These are phyloP conservation scores for Cladorrhinum sp. DNA, from an alignment of 2,329 filamentous ascomycete genomes.

Conservation along the genomic window DNA sequence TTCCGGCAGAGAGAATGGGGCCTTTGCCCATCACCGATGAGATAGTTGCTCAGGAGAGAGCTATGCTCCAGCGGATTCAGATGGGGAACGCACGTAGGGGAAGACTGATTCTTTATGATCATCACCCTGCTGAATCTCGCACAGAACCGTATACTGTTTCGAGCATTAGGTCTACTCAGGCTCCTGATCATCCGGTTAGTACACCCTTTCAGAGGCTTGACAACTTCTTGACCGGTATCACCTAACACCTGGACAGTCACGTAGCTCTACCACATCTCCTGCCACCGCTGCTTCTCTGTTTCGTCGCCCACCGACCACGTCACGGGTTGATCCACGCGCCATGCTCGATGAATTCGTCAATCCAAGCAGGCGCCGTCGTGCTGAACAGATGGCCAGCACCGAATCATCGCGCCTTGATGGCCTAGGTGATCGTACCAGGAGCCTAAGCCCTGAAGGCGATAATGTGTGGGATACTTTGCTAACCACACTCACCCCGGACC, in stretches of 20 bases:
- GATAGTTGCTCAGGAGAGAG: background rate
- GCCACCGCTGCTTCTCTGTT: background rate
- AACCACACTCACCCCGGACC: slow-evolving; percentile 76
- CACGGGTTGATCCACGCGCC: background rate
- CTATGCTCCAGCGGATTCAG: background rate
- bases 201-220: background rate
- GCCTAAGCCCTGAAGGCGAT: slow-evolving; percentile 68
- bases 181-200: slow-evolving; percentile 17
- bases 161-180: slow-evolving; percentile 23
- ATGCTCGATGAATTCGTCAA: background rate
- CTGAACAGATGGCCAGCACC: slow-evolving; percentile 7
- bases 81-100: background rate
- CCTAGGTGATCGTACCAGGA: slow-evolving; percentile 79
- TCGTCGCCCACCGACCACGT: background rate
- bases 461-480: slow-evolving; percentile 77
- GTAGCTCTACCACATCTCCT: slow-evolving; percentile 8
- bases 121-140: background rate
- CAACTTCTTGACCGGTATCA: background rate
- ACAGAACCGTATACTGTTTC: slow-evolving; percentile 23
- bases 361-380: slow-evolving; percentile 3
- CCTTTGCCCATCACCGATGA: background rate
- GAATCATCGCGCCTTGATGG: slow-evolving; percentile 55
- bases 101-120: background rate
- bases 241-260: slow-evolving; percentile 18
- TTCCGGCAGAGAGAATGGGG: background rate